phyloP scores from a whole-genome alignment of 805 yeast genomes.

The Komagataella populi region DNA sequence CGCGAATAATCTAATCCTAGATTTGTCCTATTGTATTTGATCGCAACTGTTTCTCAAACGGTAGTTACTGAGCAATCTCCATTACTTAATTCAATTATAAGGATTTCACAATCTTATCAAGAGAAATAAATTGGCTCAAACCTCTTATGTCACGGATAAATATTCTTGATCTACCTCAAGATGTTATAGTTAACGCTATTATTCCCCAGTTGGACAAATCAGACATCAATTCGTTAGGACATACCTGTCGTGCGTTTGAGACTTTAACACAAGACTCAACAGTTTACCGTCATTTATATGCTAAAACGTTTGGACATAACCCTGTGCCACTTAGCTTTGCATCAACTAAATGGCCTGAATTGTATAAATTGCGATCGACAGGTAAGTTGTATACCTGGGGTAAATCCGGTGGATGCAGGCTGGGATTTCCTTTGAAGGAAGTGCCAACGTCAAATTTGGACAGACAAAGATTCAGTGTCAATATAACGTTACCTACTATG shows the following conservation, averaged over 20 bases:
- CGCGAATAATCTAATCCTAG: no score
- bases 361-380: slow-evolving; percentile 24
- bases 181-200: slow-evolving; percentile 22
- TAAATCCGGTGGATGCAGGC: slow-evolving; percentile 23
- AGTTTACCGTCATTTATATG: slow-evolving; percentile 30
- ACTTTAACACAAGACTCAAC: slow-evolving; percentile 21
- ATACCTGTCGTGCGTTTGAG: slow-evolving; percentile 24
- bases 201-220: slow-evolving; percentile 18
- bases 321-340: slow-evolving; percentile 26
- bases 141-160: neutral
- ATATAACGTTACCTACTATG: slow-evolving; percentile 18
- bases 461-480: slow-evolving; percentile 8
- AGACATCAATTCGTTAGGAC: slow-evolving; percentile 27
- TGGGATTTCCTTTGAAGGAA: slow-evolving; percentile 25
- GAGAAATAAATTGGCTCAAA: neutral
- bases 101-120: neutral
- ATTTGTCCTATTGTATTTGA: no score
- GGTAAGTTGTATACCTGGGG: slow-evolving; percentile 42
- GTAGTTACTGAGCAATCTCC: neutral
- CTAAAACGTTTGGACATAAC: slow-evolving; percentile 28
- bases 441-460: slow-evolving; percentile 13
- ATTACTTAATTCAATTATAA: neutral
- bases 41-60: no score
- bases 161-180: slow-evolving; percentile 22
- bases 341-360: slow-evolving; percentile 32